Percentiles rank a stretch among this genome's conserved stretches.
Evolutionary conservation across 2,329 filamentous ascomycete genomes (phyloP).

Genomic region (Scytalidium sp.): DNA sequence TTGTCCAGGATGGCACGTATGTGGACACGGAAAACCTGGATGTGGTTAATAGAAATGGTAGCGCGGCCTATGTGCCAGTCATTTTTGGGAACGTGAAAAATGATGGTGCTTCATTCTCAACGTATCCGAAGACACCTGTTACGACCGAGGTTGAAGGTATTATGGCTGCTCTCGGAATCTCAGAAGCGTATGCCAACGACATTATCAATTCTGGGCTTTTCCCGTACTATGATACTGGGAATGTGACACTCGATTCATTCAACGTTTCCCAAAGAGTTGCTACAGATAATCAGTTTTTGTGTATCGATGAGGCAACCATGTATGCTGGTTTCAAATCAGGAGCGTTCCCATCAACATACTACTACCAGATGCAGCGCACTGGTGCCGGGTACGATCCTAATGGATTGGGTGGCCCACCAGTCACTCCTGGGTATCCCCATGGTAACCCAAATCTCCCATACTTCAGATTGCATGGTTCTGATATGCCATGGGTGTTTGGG

Average conservation of each 20-base stretch:
- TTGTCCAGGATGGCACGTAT: slow-evolving; percentile 51
- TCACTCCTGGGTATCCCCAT: slow-evolving; percentile 35
- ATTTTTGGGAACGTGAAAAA: slow-evolving; percentile 48
- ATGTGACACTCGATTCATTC: slow-evolving; percentile 51
- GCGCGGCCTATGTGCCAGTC: slow-evolving; percentile 45
- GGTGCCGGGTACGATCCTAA: slow-evolving; percentile 49
- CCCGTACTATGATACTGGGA: slow-evolving; percentile 44
- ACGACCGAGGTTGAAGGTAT: slow-evolving; percentile 39
- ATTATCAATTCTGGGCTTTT: slow-evolving; percentile 46
- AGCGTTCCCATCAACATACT: slow-evolving; percentile 44
- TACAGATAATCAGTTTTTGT: slow-evolving; percentile 52
- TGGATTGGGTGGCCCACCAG: slow-evolving; percentile 41
- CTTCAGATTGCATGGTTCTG: slow-evolving; percentile 49
- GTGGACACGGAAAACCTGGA: slow-evolving; percentile 46
- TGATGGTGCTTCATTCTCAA: slow-evolving; percentile 49
- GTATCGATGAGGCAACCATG: slow-evolving; percentile 52
- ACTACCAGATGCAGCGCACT: slow-evolving; percentile 49
- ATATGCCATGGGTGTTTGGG: slow-evolving; percentile 44
- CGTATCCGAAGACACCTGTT: slow-evolving; percentile 40
- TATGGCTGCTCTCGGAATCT: slow-evolving; percentile 42
- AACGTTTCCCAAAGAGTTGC: slow-evolving; percentile 50
- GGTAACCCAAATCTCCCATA: slow-evolving; percentile 50
- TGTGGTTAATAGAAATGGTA: slow-evolving; percentile 38
- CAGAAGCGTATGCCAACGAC: slow-evolving; percentile 34
- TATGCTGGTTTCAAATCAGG: slow-evolving; percentile 38